These are phyloP conservation scores for Trichosporon coremiiforme DNA, from an alignment of 1,284 basidiomycete species.

Conservation along the genomic window DNA sequence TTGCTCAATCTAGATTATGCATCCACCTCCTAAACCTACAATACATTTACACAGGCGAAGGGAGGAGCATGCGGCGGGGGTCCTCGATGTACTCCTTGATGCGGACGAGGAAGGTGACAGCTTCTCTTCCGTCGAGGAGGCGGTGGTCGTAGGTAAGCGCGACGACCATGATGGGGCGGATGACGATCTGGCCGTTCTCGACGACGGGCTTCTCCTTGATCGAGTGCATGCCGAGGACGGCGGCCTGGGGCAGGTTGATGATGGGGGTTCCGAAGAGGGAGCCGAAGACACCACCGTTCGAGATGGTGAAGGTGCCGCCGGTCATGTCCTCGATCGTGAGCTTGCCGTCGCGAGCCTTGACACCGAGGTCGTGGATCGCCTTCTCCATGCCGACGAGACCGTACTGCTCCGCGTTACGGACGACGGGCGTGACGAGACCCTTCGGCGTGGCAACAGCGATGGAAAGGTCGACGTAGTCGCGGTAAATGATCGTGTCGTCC, in stretches of 20 bases:
- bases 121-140: conserved; percentile 92
- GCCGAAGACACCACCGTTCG: conserved; percentile 98
- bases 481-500: conserved; percentile 88
- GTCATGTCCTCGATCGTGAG: conserved; percentile 95
- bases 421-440: conserved; percentile 94
- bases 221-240: conserved; percentile 94
- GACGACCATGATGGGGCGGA: conserved; percentile 89
- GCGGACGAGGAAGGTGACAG: conserved; percentile 91
- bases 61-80: conserved; percentile 66
- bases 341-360: conserved; percentile 90
- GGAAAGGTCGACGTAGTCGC: conserved; percentile 89
- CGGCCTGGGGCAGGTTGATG: conserved; percentile 94
- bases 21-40: conserved; percentile 1
- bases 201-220: conserved; percentile 95
- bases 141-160: conserved; percentile 96
- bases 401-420: conserved; percentile 86
- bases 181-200: conserved; percentile 89
- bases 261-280: conserved; percentile 95
- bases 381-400: conserved; percentile 89
- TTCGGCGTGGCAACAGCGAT: conserved; percentile 98
- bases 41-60: conserved; percentile 48
- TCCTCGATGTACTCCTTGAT: conserved; percentile 72
- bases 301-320: conserved; percentile 97
- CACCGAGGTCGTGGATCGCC: conserved; percentile 85
- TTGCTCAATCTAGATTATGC: background rate